Evolutionary conservation across 768 basidiomycete genomes (phyloP).

Genomic region (Leucocoprinus leucothites): DNA sequence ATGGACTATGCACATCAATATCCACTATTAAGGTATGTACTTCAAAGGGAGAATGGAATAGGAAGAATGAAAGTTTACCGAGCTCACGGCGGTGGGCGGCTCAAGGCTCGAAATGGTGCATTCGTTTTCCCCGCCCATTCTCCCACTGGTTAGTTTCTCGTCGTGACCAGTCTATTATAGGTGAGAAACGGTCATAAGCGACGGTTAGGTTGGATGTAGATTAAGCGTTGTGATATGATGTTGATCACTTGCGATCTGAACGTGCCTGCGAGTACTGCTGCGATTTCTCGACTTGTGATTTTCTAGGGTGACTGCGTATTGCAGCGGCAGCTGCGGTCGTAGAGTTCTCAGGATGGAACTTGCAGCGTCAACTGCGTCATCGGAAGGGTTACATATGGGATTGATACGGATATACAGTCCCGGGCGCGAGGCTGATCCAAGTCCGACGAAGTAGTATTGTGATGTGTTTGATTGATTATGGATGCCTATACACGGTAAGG

Average conservation of each 20-base stretch:
- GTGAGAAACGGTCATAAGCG: not conserved
- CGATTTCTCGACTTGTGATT: not conserved
- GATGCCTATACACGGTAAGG: not conserved
- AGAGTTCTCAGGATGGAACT: not conserved
- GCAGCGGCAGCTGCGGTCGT: not conserved
- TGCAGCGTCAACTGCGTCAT: not conserved
- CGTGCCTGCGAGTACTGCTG: not conserved
- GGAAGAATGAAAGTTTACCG: not conserved
- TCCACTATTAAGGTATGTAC: not conserved
- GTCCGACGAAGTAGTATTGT: too few relatives aligned
- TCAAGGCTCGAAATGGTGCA: not conserved
- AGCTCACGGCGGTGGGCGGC: not conserved
- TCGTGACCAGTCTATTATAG: not conserved
- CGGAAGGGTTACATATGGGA: not conserved
- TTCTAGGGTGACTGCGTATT: constrained; percentile 1
- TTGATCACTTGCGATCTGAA: not conserved
- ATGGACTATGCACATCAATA: too few relatives aligned
- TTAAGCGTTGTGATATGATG: constrained; percentile 6
- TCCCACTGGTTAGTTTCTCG: not conserved
- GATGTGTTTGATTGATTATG: too few relatives aligned
- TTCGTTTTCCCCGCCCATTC: not conserved
- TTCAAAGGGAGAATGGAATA: not conserved
- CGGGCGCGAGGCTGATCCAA: not conserved
- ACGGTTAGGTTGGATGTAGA: constrained; percentile 4
- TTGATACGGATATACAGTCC: not conserved